Conservation (phyloP, 192 early-diverging fungal species). For the Rhizophagus sp. region DNA sequence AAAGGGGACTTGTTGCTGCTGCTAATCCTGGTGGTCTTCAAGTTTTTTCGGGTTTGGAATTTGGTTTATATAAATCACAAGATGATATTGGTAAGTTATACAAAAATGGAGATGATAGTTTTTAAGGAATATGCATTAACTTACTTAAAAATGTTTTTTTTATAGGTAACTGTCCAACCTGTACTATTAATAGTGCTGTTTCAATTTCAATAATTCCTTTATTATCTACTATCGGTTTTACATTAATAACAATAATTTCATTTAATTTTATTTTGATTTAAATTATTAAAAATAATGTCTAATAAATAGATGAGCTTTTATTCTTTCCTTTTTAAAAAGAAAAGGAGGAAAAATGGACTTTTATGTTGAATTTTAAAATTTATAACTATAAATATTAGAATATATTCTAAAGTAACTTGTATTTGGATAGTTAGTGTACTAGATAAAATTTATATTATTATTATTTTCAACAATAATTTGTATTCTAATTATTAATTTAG, state of each 20-base stretch:
- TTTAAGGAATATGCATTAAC: neutral
- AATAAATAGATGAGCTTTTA: neutral
- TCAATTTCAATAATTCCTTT: neutral
- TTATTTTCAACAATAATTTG: too few species aligned
- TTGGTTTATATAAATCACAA: neutral
- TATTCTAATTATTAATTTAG: too few species aligned
- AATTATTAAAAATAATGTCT: neutral
- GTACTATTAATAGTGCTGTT: neutral
- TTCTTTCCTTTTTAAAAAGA: neutral
- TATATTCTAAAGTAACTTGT: too few species aligned
- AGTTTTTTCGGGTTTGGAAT: neutral
- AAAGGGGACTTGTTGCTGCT: neutral
- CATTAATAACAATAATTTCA: neutral
- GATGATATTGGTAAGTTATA: neutral
- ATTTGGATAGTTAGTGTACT: too few species aligned
- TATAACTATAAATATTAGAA: too few species aligned
- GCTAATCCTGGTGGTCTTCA: neutral
- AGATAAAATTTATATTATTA: too few species aligned
- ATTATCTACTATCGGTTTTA: neutral
- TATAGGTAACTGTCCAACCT: neutral
- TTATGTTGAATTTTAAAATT: too few species aligned
- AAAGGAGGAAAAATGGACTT: too few species aligned
- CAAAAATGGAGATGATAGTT: neutral
- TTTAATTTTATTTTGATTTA: neutral
- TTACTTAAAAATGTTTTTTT: neutral